Base-by-base conservation (phyloP, 2,329 filamentous ascomycete species). In the Epichloe festucae region DNA sequence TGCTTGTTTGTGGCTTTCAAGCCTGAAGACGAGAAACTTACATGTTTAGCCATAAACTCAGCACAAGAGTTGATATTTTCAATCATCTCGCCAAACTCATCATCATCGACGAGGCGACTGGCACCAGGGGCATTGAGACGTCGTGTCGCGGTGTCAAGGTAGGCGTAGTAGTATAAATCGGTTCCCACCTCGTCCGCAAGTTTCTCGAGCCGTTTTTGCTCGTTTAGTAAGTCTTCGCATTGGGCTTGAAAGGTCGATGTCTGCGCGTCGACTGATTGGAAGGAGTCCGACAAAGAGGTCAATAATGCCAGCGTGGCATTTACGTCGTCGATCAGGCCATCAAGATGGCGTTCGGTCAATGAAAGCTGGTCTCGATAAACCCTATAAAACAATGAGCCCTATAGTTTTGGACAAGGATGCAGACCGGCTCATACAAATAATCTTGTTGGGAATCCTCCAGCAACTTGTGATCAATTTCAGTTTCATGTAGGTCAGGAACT, bases 151-250 rank as follows among this genome's bases (percentile, higher is more conserved):
- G 85, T 89, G 57, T 98, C 93, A 5, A 98, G 77, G 63, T 95
- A 96, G 19, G 86, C 81, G 66, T 98, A 98, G 68, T 95, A 96
- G 63, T 90, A 84, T n/a, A 96, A 73, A 59, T 96, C 94, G 23
- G 87, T 86, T 27, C 87, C 85, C 52, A 98, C 85, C 53, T 89
- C 84, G 58, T 94, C 81, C 3, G 89, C 89, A 42, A 98, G 76
- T 57, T 77, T 78, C 55, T 87, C 82, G 41, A 96, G 76, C 23
- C 87, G 81, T 59, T 78, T 81, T 69, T 97, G 89, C 60, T 95
- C 90, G 1, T 79, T 74, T 34, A 97, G 72, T 2, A 98, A 75
- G 52, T 88, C 86, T 63, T 96, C 89, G 68, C 93, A 98, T 67
- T 95, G 89, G 46, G 85, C 81, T 64, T 90, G 87, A 71, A 98